These are phyloP conservation scores for Allium cepa DNA, from an alignment of 106 monocot species.

Conservation along the genomic window DNA sequence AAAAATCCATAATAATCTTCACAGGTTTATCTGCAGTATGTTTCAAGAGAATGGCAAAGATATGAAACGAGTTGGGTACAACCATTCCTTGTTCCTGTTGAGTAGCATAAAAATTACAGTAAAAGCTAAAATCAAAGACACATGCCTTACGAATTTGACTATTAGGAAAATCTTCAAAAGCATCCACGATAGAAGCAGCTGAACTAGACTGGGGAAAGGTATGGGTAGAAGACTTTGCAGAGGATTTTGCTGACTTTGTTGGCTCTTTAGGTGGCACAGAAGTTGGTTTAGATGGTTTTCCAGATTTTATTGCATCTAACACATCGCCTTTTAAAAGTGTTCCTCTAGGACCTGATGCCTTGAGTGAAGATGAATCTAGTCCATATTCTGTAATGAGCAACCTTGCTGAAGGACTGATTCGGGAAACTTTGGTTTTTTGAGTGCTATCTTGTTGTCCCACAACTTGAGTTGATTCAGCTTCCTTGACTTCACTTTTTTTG, in stretches of 20 bases:
- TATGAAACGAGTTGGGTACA: no score
- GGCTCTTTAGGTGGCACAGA: constrained; percentile 22
- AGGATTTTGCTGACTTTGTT: constrained; percentile 13
- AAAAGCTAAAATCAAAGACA: neutral
- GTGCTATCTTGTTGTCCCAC: constrained; percentile 17
- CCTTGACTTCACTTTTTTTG: constrained; percentile 31
- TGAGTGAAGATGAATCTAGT: constrained; percentile 59
- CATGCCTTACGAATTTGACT: constrained; percentile 84
- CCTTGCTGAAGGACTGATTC: constrained; percentile 93
- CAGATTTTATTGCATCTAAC: constrained; percentile 49
- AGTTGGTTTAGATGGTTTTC: constrained; percentile 24
- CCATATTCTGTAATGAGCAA: constrained; percentile 77
- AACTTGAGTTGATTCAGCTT: constrained; percentile 26
- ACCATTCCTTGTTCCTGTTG: neutral
- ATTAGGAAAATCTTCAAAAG: constrained; percentile 76
- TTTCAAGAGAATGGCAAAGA: no score
- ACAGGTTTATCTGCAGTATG: no score
- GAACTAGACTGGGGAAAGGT: constrained; percentile 9
- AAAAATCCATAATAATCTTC: no score
- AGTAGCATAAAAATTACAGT: neutral
- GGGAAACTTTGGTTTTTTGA: constrained; percentile 25
- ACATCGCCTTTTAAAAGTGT: constrained; percentile 97
- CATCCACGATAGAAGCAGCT: constrained; percentile 7
- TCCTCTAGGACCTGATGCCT: constrained; percentile 81
- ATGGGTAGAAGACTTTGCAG: constrained; percentile 13